Evolutionary conservation across 192 early-diverging fungal genomes (phyloP), one percentile per base, ranked within the genome.

Genomic region (Backusella sp.): DNA sequence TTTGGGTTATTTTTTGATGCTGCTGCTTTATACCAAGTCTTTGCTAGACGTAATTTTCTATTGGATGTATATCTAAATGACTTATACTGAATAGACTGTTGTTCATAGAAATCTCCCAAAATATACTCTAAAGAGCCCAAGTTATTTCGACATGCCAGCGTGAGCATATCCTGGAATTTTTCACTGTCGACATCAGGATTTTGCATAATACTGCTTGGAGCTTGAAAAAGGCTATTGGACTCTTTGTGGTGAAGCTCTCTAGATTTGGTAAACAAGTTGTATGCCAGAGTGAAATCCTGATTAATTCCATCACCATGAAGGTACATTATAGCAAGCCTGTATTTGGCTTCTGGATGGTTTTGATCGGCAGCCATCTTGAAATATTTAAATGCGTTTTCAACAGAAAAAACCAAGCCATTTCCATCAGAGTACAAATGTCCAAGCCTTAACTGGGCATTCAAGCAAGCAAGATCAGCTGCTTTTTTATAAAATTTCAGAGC

Each of bases 251-350:
- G 36, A 37, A 37, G 36, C 36, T 37, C 0, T 37, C 9, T 37
- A 11, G 36, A 37, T 37, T 37, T 9, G 36, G 7, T 37, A 11
- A 37, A 37, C 9, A 37, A 37, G 36, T 37, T 37, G 7, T 37
- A 49, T 49, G 19, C 15, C 46, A 4, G 46, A 19, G 14, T 49
- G 0, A 49, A 49, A 19, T 49, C 44, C 70, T 70, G 37, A 67
- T 71, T 36, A 76, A 73, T 79, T 80, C 80, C n/a, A 35, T 42
- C 0, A 68, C 80, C 34, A 74, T 70, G 19, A n/a, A 70, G 17
- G 26, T 12, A 39, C 19, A 36, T 34, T 39, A 12, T 23, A 17
- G 66, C 28, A 11, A 17, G 14, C 21, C 1, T 17, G 35, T n/a
- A 36, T 44, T 23, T 41, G 0, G 34, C 39, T n/a, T 6, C 68